phyloP scores from a whole-genome alignment of 2,329 filamentous ascomycete genomes.

The Eurotiales sp. region DNA sequence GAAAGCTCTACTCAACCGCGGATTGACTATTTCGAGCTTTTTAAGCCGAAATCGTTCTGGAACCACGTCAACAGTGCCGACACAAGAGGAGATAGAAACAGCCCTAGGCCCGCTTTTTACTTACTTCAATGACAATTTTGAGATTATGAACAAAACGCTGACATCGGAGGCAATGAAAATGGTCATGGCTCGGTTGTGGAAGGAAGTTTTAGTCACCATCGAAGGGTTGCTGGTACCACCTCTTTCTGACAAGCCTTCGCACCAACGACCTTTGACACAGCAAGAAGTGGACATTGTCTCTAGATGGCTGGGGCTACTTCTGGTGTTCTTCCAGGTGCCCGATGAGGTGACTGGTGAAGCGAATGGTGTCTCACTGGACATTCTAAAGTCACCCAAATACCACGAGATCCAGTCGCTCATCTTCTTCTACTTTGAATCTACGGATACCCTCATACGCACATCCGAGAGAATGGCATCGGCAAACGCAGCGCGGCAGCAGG shows the following conservation, averaged over 20 bases:
- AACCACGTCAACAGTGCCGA: conserved; percentile 53
- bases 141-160: conserved; percentile 95
- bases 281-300: conserved; percentile 94
- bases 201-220: conserved; percentile 89
- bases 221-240: conserved; percentile 88
- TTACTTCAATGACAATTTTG: conserved; percentile 98
- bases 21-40: conserved; percentile 67
- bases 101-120: conserved; percentile 80
- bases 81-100: conserved; percentile 70
- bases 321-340: conserved; percentile 90
- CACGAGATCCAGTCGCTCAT: conserved; percentile 94
- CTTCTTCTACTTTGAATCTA: conserved; percentile 97
- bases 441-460: conserved; percentile 86
- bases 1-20: conserved; percentile 67
- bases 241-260: conserved; percentile 87
- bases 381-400: conserved; percentile 96
- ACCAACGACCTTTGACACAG: conserved; percentile 75
- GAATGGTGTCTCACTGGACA: conserved; percentile 82
- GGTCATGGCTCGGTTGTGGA: conserved; percentile 97
- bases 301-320: conserved; percentile 85
- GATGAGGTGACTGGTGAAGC: conserved; percentile 80
- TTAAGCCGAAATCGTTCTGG: conserved; percentile 52
- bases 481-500: conserved; percentile 72
- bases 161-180: conserved; percentile 96
- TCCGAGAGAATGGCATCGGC: conserved; percentile 93